Conservation (phyloP, 805 yeast genomes). For the Starmerella geochares region DNA sequence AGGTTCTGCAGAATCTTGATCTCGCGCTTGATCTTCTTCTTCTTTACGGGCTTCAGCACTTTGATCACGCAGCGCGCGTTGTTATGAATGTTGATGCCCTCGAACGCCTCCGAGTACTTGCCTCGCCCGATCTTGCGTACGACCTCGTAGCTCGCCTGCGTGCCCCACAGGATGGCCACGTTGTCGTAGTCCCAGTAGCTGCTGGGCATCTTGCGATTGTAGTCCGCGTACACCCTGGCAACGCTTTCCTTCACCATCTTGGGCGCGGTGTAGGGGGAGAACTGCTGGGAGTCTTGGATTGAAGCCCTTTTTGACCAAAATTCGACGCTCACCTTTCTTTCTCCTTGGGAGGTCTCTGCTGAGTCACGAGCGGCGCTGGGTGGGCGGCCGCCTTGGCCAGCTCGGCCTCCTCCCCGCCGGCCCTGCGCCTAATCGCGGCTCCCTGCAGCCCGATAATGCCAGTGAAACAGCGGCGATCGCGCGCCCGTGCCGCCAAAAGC, state of each 20-base stretch:
- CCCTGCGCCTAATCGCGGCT: neutral
- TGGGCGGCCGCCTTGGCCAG: neutral
- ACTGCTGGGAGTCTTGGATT: neutral
- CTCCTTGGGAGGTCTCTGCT: conserved; percentile 2
- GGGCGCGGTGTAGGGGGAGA: neutral
- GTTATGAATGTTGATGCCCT: conserved; percentile 55
- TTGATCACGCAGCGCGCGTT: conserved; percentile 70
- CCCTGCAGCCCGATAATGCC: no score
- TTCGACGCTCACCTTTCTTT: neutral
- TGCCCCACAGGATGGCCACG: conserved; percentile 70
- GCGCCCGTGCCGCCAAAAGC: no score
- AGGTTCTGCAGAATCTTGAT: conserved; percentile 77
- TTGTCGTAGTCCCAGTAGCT: conserved; percentile 77
- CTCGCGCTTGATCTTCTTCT: conserved; percentile 86
- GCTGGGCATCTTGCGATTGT: conserved; percentile 61
- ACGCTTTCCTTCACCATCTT: conserved; percentile 36
- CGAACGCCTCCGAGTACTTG: conserved; percentile 85
- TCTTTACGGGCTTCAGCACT: conserved; percentile 84
- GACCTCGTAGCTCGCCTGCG: conserved; percentile 76
- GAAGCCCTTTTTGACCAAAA: neutral
- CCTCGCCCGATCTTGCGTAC: conserved; percentile 82
- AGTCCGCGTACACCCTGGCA: conserved; percentile 74
- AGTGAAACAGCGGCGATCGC: no score
- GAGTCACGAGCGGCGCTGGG: neutral
- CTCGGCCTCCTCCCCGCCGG: neutral